Evolutionary conservation across 1,284 basidiomycete species (phyloP).

Genomic region (Cryptococcus hybrid): DNA sequence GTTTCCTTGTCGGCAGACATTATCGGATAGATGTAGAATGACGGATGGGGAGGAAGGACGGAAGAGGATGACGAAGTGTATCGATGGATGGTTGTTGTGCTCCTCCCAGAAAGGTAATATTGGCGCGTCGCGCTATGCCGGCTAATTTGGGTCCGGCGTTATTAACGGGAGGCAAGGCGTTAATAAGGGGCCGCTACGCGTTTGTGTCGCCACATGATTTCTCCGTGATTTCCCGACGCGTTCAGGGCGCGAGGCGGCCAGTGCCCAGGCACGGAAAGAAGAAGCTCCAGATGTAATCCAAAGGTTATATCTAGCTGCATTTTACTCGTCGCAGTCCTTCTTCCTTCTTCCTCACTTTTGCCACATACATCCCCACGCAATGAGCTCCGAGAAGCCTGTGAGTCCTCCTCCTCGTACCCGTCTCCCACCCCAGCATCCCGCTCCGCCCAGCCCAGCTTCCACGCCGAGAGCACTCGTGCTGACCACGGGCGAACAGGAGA

Average conservation of each 20-base stretch:
- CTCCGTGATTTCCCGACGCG: no score
- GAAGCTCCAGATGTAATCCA: neutral
- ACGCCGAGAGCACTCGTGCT: neutral
- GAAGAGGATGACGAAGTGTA: no score
- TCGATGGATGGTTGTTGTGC: no score
- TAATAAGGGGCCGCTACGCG: no score
- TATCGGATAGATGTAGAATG: neutral
- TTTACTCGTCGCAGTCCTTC: neutral
- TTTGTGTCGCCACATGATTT: no score
- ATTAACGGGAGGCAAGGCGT: no score
- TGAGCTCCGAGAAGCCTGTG: conserved; percentile 8
- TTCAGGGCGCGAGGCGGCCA: no score
- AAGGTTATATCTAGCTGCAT: no score
- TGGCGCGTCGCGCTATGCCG: no score
- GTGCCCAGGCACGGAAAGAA: neutral
- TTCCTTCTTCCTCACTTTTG: neutral
- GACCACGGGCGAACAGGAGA: conserved; percentile 3
- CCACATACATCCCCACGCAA: conserved; percentile 5
- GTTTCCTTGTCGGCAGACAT: conserved; percentile 17
- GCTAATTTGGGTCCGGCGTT: no score
- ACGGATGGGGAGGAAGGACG: no score
- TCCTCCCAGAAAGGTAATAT: no score
- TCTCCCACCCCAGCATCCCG: neutral
- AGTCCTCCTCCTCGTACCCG: neutral
- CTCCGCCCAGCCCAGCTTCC: neutral